A percentile compares a stretch with the other conserved stretches of the same genome.
Evolutionary conservation across 2,329 filamentous ascomycete species (phyloP).

Genomic region (Cordyceps sp.): DNA sequence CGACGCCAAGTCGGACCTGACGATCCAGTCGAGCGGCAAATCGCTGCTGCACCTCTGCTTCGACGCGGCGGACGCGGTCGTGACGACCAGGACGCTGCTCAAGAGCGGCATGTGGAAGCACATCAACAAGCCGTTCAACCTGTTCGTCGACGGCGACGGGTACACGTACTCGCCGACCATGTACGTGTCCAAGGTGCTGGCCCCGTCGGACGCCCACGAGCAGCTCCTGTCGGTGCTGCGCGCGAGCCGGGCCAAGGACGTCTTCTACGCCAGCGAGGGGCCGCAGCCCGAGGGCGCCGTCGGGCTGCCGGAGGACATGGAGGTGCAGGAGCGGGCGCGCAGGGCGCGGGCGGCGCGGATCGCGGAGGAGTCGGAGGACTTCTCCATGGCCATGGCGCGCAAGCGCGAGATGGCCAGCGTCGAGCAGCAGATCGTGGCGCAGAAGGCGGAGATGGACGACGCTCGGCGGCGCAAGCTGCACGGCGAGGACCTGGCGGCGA

Average conservation of each 20-base stretch:
- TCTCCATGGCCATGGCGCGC: slow-evolving; percentile 27
- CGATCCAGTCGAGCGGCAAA: slow-evolving; percentile 37
- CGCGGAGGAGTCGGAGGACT: slow-evolving; percentile 29
- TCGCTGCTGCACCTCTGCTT: slow-evolving; percentile 43
- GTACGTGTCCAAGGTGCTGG: slow-evolving; percentile 35
- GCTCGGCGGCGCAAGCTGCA: slow-evolving; percentile 28
- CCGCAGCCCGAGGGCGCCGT: slow-evolving; percentile 35
- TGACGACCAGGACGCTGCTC: slow-evolving; percentile 39
- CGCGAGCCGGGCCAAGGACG: slow-evolving; percentile 33
- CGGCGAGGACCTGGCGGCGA: slow-evolving; percentile 24
- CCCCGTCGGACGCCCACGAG: slow-evolving; percentile 18
- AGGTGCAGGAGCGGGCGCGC: slow-evolving; percentile 31
- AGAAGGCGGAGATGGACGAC: slow-evolving; percentile 34
- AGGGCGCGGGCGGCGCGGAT: slow-evolving; percentile 27
- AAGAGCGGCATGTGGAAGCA: slow-evolving; percentile 49
- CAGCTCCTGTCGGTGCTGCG: slow-evolving; percentile 30
- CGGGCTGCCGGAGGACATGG: slow-evolving; percentile 33
- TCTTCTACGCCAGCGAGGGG: slow-evolving; percentile 36
- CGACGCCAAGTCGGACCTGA: slow-evolving; percentile 37
- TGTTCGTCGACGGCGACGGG: slow-evolving; percentile 31
- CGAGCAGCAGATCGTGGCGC: slow-evolving; percentile 30
- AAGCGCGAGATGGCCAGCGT: slow-evolving; percentile 33
- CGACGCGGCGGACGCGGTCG: slow-evolving; percentile 35
- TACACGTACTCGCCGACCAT: slow-evolving; percentile 48
- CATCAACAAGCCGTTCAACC: slow-evolving; percentile 42